Evolutionary conservation across 2,329 filamentous ascomycete genomes (phyloP).

Genomic region (Pyricularia sp.): DNA sequence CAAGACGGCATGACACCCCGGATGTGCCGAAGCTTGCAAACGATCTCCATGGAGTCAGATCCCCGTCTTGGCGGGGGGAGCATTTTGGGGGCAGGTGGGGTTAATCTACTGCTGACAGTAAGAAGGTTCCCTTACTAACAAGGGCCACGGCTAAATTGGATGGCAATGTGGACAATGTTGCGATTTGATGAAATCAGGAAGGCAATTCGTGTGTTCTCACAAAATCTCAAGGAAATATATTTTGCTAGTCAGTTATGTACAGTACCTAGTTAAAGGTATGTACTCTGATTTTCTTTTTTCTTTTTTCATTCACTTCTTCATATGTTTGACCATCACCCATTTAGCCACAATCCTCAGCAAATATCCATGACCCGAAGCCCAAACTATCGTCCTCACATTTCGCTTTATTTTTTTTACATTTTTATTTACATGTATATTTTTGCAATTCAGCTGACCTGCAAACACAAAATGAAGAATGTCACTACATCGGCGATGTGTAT

Average conservation of each 20-base stretch:
- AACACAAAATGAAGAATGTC: background rate
- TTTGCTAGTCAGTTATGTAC: background rate
- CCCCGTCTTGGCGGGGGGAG: background rate
- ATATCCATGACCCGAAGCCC: background rate
- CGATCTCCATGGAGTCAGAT: background rate
- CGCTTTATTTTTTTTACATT: too few species aligned
- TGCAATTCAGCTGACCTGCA: background rate
- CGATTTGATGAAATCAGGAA: background rate
- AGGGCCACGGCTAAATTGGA: background rate
- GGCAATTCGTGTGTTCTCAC: background rate
- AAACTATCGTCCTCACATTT: background rate
- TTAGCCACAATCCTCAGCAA: background rate
- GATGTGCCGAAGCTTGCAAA: background rate
- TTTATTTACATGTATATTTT: too few species aligned
- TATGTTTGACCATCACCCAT: background rate
- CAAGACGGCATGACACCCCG: background rate
- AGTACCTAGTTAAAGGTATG: too few species aligned
- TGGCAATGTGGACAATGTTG: background rate
- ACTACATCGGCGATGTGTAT: background rate
- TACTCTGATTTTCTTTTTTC: too few species aligned
- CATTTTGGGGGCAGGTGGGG: background rate
- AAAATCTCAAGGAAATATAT: background rate
- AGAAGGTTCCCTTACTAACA: background rate
- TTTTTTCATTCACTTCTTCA: background rate
- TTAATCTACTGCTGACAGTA: background rate